Evolutionary conservation across 768 basidiomycete species (phyloP), one percentile per base, ranked within the genome.

Genomic region (Mrakia hoshinonis): DNA sequence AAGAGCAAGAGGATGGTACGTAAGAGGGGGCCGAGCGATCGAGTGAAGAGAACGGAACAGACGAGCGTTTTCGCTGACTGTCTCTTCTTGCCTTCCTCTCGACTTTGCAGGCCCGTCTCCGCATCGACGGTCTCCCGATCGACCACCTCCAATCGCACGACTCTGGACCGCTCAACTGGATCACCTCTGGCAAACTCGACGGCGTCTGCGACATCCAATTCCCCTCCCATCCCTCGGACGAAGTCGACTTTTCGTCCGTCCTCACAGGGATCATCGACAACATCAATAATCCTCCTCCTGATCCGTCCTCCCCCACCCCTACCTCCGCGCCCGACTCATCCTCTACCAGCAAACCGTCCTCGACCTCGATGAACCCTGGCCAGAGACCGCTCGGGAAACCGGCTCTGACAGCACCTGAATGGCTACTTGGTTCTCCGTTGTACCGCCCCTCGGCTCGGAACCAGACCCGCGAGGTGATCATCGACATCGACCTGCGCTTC

Each of bases 151-250:
- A 96, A 80, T 86, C 89, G 43, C 87, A 88, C 4, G 90, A 88
- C 73, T 78, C 78, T 15, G 91, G 92, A 9, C 93, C 94, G 15
- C 88, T 98, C 72, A 93, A 92, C 1, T 99, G 96, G 96, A 92
- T 99, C 72, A 94, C 90, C 0, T 91, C 94, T 0, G 96, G 96
- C 52, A 96, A 95, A 80, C 84, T 96, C 34, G 96, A 99, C 77
- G 91, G 92, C 12, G 96, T 99, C 6, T 85, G 97, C 29, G 96
- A 99, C 80, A 94, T 99, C 81, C 92, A 94, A 77, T 98, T 99
- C 80, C 94, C 96, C 29, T 87, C 86, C 22, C 87, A 91, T 75
- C 86, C 86, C 12, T 78, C 83, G 64, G 87, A 89, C 70, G 78
- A 81, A 46, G 85, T 87, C 74, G 85, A 87, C 22, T 83, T 96